Conservation (phyloP, 805 yeast genomes). For the Saccharomycopsis selenospora region DNA sequence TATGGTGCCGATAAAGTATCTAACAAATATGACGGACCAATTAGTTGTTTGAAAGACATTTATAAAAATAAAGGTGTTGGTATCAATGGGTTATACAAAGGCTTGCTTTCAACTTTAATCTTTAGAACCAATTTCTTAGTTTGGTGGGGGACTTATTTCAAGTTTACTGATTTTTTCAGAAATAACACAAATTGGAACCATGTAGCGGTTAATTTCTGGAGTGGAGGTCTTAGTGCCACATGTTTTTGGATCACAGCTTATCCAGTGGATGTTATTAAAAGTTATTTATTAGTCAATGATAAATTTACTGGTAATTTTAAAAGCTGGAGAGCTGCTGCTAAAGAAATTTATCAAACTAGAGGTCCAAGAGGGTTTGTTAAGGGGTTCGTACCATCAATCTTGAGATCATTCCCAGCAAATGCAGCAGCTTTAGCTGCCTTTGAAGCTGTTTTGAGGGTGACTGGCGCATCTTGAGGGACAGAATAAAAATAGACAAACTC, state of each 20-base stretch:
- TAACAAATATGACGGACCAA: slow-evolving; percentile 66
- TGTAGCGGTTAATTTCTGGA: slow-evolving; percentile 79
- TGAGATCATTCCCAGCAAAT: slow-evolving; percentile 86
- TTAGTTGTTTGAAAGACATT: slow-evolving; percentile 60
- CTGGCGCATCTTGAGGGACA: no score
- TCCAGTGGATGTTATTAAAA: slow-evolving; percentile 85
- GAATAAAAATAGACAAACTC: no score
- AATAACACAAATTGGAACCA: slow-evolving; percentile 56
- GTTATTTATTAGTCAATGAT: slow-evolving; percentile 73
- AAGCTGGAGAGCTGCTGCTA: slow-evolving; percentile 66
- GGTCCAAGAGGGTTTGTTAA: slow-evolving; percentile 68
- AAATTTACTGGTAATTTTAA: slow-evolving; percentile 65
- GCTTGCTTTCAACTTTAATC: slow-evolving; percentile 77
- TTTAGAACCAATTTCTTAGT: slow-evolving; percentile 81
- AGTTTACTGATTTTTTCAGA: slow-evolving; percentile 63
- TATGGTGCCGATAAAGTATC: slow-evolving; percentile 74
- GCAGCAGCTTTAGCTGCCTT: slow-evolving; percentile 90
- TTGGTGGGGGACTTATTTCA: slow-evolving; percentile 92
- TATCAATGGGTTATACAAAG: slow-evolving; percentile 70
- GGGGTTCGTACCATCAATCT: slow-evolving; percentile 74
- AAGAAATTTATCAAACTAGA: slow-evolving; percentile 50
- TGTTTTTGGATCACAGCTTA: slow-evolving; percentile 87
- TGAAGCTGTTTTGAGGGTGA: slow-evolving; percentile 71
- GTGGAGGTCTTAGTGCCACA: slow-evolving; percentile 82
- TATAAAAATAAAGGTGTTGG: slow-evolving; percentile 56